These are phyloP conservation scores for Globisporangium irregulare DNA, from an alignment of 352 stramenopile species.

Conservation along the genomic window DNA sequence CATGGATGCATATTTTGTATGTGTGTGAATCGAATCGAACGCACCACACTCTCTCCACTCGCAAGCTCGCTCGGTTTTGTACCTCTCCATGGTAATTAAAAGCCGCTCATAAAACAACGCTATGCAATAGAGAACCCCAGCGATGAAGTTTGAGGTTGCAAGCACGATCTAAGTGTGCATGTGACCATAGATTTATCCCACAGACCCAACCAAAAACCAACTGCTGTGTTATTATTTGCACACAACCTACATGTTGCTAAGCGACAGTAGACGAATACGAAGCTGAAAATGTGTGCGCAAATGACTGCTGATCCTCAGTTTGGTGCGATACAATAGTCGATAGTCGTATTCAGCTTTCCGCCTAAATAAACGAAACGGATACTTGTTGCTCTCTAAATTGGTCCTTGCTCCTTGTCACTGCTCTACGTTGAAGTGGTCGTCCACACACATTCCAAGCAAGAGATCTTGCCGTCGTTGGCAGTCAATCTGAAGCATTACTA, in stretches of 20 bases:
- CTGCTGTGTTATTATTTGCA: neutral
- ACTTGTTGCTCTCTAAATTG: too few species aligned
- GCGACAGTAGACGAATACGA: neutral
- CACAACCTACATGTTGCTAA: neutral
- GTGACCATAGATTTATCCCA: conserved; percentile 75
- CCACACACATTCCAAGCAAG: neutral
- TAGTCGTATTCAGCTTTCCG: too few species aligned
- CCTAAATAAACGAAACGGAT: too few species aligned
- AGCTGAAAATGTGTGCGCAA: too few species aligned
- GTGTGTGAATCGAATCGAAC: neutral
- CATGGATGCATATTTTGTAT: neutral
- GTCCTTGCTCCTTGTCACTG: too few species aligned
- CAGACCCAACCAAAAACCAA: conserved; percentile 20
- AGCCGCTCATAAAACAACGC: conserved; percentile 46
- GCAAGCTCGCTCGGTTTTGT: conserved; percentile 73
- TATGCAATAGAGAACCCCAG: conserved; percentile 38
- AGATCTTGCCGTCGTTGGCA: neutral
- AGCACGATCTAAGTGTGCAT: conserved; percentile 50
- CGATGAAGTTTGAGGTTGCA: conserved; percentile 80
- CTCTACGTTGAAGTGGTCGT: neutral
- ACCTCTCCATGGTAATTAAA: conserved; percentile 31
- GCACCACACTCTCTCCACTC: neutral
- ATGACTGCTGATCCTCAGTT: too few species aligned
- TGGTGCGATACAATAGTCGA: too few species aligned
- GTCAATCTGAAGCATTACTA: neutral